A percentile compares a stretch with the other conserved stretches of the same genome.
Evolutionary conservation across 345 rosid genomes (phyloP).

Genomic region (Brassica rapa): DNA sequence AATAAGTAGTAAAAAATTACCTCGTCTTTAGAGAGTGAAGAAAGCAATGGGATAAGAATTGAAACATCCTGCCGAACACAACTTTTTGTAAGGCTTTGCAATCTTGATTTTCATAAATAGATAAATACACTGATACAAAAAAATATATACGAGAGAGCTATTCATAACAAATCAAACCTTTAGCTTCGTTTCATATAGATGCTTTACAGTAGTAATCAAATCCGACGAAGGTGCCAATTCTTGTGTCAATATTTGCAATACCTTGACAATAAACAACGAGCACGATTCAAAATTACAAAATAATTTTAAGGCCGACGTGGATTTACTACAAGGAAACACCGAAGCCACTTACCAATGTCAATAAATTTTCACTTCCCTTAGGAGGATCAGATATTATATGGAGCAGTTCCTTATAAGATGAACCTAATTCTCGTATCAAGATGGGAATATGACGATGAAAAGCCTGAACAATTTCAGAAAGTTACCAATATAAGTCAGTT

Average conservation of each 20-base stretch:
- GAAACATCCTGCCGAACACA: conserved; percentile 79
- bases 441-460: conserved; percentile 90
- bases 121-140: background rate
- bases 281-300: conserved; percentile 25
- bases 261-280: conserved; percentile 50
- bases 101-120: conserved; percentile 21
- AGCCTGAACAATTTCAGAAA: conserved; percentile 54
- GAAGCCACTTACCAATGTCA: conserved; percentile 66
- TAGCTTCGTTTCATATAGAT: conserved; percentile 85
- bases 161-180: conserved; percentile 54
- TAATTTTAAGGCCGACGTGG: conserved; percentile 20
- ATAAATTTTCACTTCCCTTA: conserved; percentile 94
- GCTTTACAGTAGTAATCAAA: conserved; percentile 83
- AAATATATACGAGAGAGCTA: conserved; percentile 17
- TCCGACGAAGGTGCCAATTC: conserved; percentile 71
- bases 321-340: conserved; percentile 20
- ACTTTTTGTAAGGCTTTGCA: conserved; percentile 15
- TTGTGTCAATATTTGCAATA: conserved; percentile 89
- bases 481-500: conserved; percentile 17
- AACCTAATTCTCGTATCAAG: conserved; percentile 80
- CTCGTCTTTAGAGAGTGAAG: conserved; percentile 92
- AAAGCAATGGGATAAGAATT: conserved; percentile 87
- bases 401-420: conserved; percentile 76
- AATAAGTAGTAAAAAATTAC: conserved; percentile 42
- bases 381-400: conserved; percentile 90